Evolutionary conservation across 345 rosid species (phyloP).

Genomic region (Garcia nutans): DNA sequence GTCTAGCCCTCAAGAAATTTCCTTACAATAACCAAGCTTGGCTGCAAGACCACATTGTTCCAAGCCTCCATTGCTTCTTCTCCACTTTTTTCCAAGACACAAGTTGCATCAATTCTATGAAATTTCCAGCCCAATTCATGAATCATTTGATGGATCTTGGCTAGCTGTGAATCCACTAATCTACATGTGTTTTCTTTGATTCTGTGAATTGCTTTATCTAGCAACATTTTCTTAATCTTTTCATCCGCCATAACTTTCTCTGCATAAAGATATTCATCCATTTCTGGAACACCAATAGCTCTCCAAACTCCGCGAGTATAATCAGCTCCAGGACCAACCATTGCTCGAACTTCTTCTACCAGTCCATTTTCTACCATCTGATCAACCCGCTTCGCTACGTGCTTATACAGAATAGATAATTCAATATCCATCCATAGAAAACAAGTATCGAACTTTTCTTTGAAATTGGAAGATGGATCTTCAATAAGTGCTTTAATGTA

Average conservation of each 20-base stretch:
- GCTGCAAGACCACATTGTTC: slow-evolving; percentile 13
- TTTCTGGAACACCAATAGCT: slow-evolving; percentile 38
- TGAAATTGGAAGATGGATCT: slow-evolving; percentile 13
- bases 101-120: slow-evolving; percentile 32
- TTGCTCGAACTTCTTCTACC: slow-evolving; percentile 29
- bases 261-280: slow-evolving; percentile 20
- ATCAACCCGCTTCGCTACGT: slow-evolving; percentile 31
- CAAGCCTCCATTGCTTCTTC: slow-evolving; percentile 18
- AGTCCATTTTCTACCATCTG: slow-evolving; percentile 34
- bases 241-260: background rate
- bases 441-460: slow-evolving; percentile 22
- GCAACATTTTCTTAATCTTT: slow-evolving; percentile 11
- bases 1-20: background rate
- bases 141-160: slow-evolving; percentile 24
- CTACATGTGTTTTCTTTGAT: slow-evolving; percentile 31
- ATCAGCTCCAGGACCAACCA: slow-evolving; percentile 24
- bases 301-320: slow-evolving; percentile 30
- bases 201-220: slow-evolving; percentile 23
- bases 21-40: background rate
- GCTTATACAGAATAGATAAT: slow-evolving; percentile 24
- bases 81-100: slow-evolving; percentile 7
- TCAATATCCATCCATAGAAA: slow-evolving; percentile 38
- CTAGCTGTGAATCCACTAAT: slow-evolving; percentile 26
- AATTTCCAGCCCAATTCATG: slow-evolving; percentile 25
- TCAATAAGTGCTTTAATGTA: slow-evolving; percentile 31